phyloP scores from a whole-genome alignment of 2,329 filamentous ascomycete species.

The Phoma sp. region DNA sequence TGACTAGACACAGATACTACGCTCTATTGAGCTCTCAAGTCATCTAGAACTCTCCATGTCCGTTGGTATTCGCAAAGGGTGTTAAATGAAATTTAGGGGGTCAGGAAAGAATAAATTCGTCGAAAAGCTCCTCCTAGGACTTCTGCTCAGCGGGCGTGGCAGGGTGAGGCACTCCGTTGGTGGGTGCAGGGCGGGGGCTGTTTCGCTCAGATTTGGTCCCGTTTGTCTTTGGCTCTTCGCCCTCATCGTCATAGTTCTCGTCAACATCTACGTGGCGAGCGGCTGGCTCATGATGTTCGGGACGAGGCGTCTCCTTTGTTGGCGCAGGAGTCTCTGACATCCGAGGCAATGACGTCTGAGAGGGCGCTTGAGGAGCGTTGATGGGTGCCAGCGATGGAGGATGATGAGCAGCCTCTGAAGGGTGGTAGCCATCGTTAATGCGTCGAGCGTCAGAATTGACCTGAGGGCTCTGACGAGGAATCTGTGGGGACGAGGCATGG shows the following conservation, averaged over 20 bases:
- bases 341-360: slow-evolving; percentile 57
- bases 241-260: slow-evolving; percentile 95
- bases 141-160: slow-evolving; percentile 47
- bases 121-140: slow-evolving; percentile 23
- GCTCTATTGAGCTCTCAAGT: neutral
- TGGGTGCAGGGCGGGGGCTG: slow-evolving; percentile 48
- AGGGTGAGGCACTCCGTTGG: slow-evolving; percentile 43
- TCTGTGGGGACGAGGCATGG: slow-evolving; percentile 60
- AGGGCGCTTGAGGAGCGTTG: slow-evolving; percentile 31
- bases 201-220: slow-evolving; percentile 52
- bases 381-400: slow-evolving; percentile 66
- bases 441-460: slow-evolving; percentile 67
- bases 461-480: slow-evolving; percentile 75
- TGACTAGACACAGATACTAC: neutral
- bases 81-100: neutral
- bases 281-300: slow-evolving; percentile 73
- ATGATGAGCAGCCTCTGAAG: slow-evolving; percentile 90
- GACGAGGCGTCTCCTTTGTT: slow-evolving; percentile 34
- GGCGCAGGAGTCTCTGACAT: slow-evolving; percentile 49
- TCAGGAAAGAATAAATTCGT: neutral
- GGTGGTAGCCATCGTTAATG: slow-evolving; percentile 80
- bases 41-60: neutral
- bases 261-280: slow-evolving; percentile 96
- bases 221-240: slow-evolving; percentile 74
- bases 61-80: neutral